Evolutionary conservation across 768 basidiomycete genomes (phyloP).

Genomic region (Tricholoma terreum): DNA sequence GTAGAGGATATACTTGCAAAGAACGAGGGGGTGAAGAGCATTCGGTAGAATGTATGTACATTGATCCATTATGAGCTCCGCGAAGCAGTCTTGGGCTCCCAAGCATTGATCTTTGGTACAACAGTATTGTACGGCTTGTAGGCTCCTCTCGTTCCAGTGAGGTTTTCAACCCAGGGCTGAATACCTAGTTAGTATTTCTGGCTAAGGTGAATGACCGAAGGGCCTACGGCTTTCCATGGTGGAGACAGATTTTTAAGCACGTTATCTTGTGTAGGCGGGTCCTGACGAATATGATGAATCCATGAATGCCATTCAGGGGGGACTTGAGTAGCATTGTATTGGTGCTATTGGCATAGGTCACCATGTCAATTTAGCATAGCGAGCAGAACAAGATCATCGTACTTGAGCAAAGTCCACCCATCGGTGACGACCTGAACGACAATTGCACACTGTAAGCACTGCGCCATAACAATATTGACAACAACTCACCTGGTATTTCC

Average conservation of each 20-base stretch:
- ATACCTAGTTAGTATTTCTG: constrained; percentile 1
- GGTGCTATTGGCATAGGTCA: constrained; percentile 47
- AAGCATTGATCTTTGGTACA: constrained; percentile 75
- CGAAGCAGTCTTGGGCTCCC: constrained; percentile 70
- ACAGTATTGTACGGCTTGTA: constrained; percentile 88
- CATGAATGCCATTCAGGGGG: constrained; percentile 98
- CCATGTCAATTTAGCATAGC: neutral
- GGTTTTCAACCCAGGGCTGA: constrained; percentile 82
- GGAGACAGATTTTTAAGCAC: constrained; percentile 68
- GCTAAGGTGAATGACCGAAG: neutral
- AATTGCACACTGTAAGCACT: neutral
- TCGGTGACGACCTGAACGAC: constrained; percentile 76
- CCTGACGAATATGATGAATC: constrained; percentile 85
- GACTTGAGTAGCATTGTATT: constrained; percentile 89
- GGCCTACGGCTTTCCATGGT: constrained; percentile 78
- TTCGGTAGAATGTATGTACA: constrained; percentile 8
- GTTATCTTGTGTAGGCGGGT: constrained; percentile 73
- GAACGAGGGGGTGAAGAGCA: constrained; percentile 6
- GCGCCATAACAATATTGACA: neutral
- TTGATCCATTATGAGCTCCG: constrained; percentile 32
- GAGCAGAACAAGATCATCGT: constrained; percentile 13
- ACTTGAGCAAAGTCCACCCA: constrained; percentile 96
- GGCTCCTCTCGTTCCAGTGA: constrained; percentile 91
- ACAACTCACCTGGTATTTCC: constrained; percentile 76
- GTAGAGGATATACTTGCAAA: constrained; percentile 53